Percentiles rank a stretch among this genome's conserved stretches.
Conservation (phyloP, 495 filamentous ascomycete species). For the Chlorociboria aeruginascens region DNA sequence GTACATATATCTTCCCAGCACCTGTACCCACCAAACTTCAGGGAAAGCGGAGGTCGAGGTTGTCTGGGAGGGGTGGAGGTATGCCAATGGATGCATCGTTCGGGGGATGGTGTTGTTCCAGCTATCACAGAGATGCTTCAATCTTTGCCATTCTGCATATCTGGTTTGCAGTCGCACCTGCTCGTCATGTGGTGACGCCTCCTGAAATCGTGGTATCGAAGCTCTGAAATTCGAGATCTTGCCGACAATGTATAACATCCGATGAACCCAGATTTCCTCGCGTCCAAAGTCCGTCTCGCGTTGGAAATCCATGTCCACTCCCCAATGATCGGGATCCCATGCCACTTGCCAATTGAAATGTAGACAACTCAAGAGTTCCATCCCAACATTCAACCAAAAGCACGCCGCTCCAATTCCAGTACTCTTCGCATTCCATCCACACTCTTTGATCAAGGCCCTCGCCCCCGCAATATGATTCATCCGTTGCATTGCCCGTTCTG, state of each 20-base stretch:
- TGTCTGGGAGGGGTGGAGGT: constrained; percentile 57
- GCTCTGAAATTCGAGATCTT: constrained; percentile 80
- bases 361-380: constrained; percentile 81
- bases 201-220: constrained; percentile 46
- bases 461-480: constrained; percentile 86
- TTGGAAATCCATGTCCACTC: constrained; percentile 54
- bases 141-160: constrained; percentile 64
- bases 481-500: constrained; percentile 54
- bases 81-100: constrained; percentile 79
- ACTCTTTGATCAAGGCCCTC: constrained; percentile 80
- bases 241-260: constrained; percentile 81
- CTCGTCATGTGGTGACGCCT: constrained; percentile 44
- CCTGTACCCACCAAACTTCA: constrained; percentile 59
- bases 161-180: constrained; percentile 50
- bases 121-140: constrained; percentile 62
- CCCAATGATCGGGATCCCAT: constrained; percentile 91
- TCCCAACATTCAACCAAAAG: constrained; percentile 87
- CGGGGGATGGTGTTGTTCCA: constrained; percentile 71
- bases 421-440: constrained; percentile 74
- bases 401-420: constrained; percentile 75
- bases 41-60: constrained; percentile 66
- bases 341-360: constrained; percentile 79
- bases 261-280: constrained; percentile 85
- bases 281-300: constrained; percentile 25
- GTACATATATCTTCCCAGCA: background rate